Evolutionary conservation across 768 basidiomycete genomes (phyloP), one percentile per base, ranked within the genome.

Genomic region (Tricholoma matsutake): DNA sequence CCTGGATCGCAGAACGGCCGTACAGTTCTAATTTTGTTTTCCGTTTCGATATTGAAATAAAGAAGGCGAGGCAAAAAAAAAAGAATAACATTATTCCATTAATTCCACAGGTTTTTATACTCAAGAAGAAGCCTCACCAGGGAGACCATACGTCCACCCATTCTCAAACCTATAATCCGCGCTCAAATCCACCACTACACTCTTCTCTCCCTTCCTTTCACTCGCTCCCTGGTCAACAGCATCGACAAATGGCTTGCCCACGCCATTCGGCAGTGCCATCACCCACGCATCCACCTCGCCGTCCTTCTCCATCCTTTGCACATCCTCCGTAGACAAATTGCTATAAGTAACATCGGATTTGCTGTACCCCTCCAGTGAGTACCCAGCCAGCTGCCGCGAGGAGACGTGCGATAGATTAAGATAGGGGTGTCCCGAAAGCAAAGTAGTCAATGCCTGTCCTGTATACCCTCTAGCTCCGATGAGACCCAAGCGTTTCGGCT

Each of bases 251-350:
- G 96, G 96, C 75, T 96, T 95, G 78, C 92, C 91, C 22, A 94
- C 84, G 18, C 97, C 97, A 66, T 98, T 99, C n/a, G 97, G 97
- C 53, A 99, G 83, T 2, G 97, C 97, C 92, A 98, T 96, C 57
- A 98, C 86, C 96, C 97, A 99, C 8, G 94, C 96, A 70, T 99
- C 96, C 16, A 99, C 94, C 69, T 90, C 91, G 8, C 91, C 88
- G 54, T 86, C 79, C 75, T 88, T 87, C 75, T 98, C 97, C 88
- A 99, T 91, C 70, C 76, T 79, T 72, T 92, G 87, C 9, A 98
- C 91, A 65, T 97, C 92, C 60, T 80, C 77, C 9, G 81, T 72
- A 0, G 87, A 88, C 14, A 99, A 81, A 75, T 96, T 93, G 61
- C 86, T 84, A 77, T 97, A 98, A 14, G 72, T 82, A 52, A 98